Percentiles rank a stretch among this genome's conserved stretches.
Conservation (phyloP, 805 yeast species). For the Vanderwaltozyma verrucispora region DNA sequence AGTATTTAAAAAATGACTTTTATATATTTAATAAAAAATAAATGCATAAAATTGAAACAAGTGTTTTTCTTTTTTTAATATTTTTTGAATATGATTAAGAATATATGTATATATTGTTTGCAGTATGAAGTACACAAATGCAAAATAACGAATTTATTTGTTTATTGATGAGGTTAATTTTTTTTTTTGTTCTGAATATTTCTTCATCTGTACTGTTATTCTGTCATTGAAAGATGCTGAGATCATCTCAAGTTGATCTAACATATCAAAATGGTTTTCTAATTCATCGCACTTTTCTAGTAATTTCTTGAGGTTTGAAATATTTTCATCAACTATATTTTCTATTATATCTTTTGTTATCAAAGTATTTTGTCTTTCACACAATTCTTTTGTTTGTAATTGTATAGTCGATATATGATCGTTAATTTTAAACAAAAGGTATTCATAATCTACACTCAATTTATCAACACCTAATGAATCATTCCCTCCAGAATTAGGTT, state of each 20-base stretch:
- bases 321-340: conserved; percentile 31
- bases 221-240: conserved; percentile 32
- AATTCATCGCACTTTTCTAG: conserved; percentile 38
- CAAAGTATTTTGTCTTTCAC: conserved; percentile 18
- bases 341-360: conserved; percentile 19
- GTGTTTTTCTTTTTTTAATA: no score
- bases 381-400: conserved; percentile 30
- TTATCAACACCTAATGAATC: conserved; percentile 58
- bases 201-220: conserved; percentile 19
- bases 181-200: conserved; percentile 8
- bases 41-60: no score
- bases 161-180: background rate
- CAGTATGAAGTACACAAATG: no score
- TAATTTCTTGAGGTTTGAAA: conserved; percentile 32
- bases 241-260: conserved; percentile 39
- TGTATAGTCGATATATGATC: conserved; percentile 43
- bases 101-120: no score
- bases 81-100: no score
- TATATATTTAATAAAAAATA: no score
- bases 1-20: no score
- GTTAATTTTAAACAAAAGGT: conserved; percentile 49
- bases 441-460: conserved; percentile 54
- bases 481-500: background rate
- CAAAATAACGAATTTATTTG: no score
- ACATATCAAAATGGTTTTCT: conserved; percentile 41